Conservation (phyloP, 139 green algal genomes). For the Diplosphaera chodatii region DNA sequence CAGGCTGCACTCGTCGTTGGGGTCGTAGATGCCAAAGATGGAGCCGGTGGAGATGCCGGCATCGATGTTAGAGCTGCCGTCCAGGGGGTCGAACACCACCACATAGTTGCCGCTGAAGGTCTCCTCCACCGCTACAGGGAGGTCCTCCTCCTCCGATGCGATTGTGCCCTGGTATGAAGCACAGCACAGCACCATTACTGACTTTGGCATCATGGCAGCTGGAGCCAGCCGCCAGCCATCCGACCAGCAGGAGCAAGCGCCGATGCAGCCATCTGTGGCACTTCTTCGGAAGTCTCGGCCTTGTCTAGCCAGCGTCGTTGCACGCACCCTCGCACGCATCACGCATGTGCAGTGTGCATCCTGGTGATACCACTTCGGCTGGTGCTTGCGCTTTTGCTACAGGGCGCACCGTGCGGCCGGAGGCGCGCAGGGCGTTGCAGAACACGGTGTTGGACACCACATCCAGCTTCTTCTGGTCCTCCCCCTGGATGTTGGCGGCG, state of each 20-base stretch:
- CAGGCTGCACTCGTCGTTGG: conserved; percentile 75
- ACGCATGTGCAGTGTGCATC: too few species aligned
- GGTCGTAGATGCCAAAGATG: conserved; percentile 96
- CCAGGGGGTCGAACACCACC: conserved; percentile 96
- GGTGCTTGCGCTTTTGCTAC: too few species aligned
- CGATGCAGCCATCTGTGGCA: too few species aligned
- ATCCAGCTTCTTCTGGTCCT: conserved; percentile 99
- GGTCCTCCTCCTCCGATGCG: conserved; percentile 96
- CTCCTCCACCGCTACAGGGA: conserved; percentile 91
- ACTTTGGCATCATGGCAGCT: too few species aligned
- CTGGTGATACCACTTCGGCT: too few species aligned
- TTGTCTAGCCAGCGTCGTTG: too few species aligned
- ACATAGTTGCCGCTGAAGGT: conserved; percentile 93
- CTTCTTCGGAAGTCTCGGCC: too few species aligned
- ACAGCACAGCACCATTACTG: too few species aligned
- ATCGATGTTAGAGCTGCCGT: conserved; percentile 98
- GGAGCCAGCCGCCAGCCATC: too few species aligned
- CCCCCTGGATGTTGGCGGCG: conserved; percentile 72
- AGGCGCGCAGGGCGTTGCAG: conserved; percentile 76
- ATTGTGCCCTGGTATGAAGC: conserved; percentile 83
- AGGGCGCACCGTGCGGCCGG: conserved; percentile 56
- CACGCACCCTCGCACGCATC: too few species aligned
- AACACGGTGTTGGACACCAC: conserved; percentile 99
- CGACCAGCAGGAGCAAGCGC: too few species aligned
- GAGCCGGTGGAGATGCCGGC: conserved; percentile 90